Base-by-base conservation (phyloP, 108 stramenopile genomes). In the Schizochytrium sp. region DNA sequence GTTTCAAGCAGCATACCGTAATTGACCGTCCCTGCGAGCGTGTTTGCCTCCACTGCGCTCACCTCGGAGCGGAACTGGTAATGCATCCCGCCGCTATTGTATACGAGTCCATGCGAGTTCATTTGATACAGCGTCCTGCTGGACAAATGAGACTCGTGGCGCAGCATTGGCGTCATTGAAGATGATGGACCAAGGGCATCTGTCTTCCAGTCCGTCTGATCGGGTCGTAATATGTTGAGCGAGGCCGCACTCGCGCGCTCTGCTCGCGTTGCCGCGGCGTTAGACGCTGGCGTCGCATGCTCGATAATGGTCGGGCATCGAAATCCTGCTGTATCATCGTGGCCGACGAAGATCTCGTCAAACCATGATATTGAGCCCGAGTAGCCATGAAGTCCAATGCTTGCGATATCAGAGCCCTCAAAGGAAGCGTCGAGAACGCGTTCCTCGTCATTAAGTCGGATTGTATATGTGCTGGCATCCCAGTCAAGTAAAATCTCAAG, bases 281-380 rank as follows among this genome's bases (percentile, higher is more conserved):
- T 4, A 57, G 45, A 18, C 14, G 16, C 18, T 14, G 34, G 57
- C 12, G 88, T 6, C 59, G n/a, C 59, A 44, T 58, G 60, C 51
- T 44, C 23, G 8, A 88, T 53, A 8, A 91, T 72, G 58, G 55
- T 2, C 8, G 95, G 95, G 63, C 96, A 95, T 1, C 23, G 28
- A 90, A 95, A 95, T 57, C 87, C 91, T 93, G 96, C 94, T n/a
- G 94, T 91, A 58, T 92, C 90, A 63, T 97, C 96, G 6, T 91
- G 89, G 16, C 96, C 96, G 28, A 95, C 91, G 87, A 91, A 96
- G 8, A 97, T 90, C 91, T 97, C 96, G 89, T 97, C 96, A 72
- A 95, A 93, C 94, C 95, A 94, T 18, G 92, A 90, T 28, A 59
- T 48, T 43, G 93, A 93, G n/a, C 83, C 87, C 43, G 93, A 89